Percentiles rank a stretch among this genome's conserved stretches.
These are phyloP conservation scores for Penicillium atrosanguineum DNA, from an alignment of 495 filamentous ascomycete genomes.

Conservation along the genomic window DNA sequence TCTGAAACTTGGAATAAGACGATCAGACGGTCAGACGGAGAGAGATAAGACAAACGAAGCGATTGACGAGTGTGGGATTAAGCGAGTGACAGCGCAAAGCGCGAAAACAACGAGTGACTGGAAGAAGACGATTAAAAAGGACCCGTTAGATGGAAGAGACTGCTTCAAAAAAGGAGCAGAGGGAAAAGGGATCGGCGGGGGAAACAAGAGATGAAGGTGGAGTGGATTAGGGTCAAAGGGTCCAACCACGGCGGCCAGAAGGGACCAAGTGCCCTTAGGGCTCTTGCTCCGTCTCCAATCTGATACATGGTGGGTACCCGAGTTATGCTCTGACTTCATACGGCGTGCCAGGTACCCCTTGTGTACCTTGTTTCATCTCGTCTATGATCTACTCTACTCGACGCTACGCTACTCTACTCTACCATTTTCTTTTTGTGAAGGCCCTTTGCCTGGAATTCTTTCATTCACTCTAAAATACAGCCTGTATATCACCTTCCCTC, in stretches of 20 bases:
- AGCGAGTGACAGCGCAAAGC: conserved; percentile 24
- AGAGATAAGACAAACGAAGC: neutral
- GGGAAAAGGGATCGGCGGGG: conserved; percentile 9
- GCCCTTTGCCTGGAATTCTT: conserved; percentile 5
- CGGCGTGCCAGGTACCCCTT: neutral
- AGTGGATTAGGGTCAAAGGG: neutral
- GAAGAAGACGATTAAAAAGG: neutral
- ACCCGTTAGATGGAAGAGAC: neutral
- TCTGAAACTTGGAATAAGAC: conserved; percentile 7
- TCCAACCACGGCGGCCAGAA: neutral
- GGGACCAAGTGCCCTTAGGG: neutral
- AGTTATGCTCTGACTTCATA: neutral
- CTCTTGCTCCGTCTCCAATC: neutral
- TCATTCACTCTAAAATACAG: conserved; percentile 21
- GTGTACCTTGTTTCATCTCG: conserved; percentile 1
- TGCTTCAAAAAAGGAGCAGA: neutral
- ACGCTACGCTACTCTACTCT: no score
- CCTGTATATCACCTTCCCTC: conserved; percentile 13
- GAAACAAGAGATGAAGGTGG: conserved; percentile 1
- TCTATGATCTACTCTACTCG: neutral
- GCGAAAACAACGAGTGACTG: conserved; percentile 28
- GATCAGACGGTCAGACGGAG: neutral
- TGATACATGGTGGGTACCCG: neutral
- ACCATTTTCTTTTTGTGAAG: neutral
- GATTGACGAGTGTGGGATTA: neutral